Evolutionary conservation across 257 asterid genomes (phyloP), one percentile per base, ranked within the genome.

Genomic region (Cynanchum wilfordii): DNA sequence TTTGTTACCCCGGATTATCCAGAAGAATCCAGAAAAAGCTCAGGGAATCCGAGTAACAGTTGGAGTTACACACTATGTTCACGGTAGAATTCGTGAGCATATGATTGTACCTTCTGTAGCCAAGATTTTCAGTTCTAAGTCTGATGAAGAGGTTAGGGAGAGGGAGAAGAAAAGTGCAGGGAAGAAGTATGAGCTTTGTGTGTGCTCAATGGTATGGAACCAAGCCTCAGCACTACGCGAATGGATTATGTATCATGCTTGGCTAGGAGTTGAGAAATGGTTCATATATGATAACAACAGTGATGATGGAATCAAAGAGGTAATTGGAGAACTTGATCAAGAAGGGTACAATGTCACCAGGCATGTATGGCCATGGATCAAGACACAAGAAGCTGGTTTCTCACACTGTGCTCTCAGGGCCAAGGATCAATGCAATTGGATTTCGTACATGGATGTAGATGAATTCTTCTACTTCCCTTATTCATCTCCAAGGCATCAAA

Each of bases 371-470:
- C 98, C 98, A 0, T 95, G 99, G 99, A 84, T 95, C 78, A 95
- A 95, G 82, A 92, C 98, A 36, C 99, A 95, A 72, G 99, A 95
- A 84, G 98, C 99, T 15, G 98, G 99, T 0, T 95, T 95, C 85
- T 95, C 99, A 3, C 96, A 92, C 72, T 95, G 99, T 72, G 96
- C 96, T 44, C 84, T 95, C 12, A 79, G 92, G 77, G 97, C 99
- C 20, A 90, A 80, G 79, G 78, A 81, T 29, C 90, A 89, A 75
- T 95, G 99, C 80, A 51, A 76, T 19, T 95, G 99, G 99, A 84
- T 92, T 25, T 86, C 98, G 0, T 95, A 90, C 75, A 95, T 95
- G 96, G 99, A 95, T 60, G 99, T 92, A 44, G 99, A 95, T 73
- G 99, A 95, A 47, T 95, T 83, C 69, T 95, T 95, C 81, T 86